phyloP scores from a whole-genome alignment of 2,329 filamentous ascomycete species.

The Aspergillus vadensis region DNA sequence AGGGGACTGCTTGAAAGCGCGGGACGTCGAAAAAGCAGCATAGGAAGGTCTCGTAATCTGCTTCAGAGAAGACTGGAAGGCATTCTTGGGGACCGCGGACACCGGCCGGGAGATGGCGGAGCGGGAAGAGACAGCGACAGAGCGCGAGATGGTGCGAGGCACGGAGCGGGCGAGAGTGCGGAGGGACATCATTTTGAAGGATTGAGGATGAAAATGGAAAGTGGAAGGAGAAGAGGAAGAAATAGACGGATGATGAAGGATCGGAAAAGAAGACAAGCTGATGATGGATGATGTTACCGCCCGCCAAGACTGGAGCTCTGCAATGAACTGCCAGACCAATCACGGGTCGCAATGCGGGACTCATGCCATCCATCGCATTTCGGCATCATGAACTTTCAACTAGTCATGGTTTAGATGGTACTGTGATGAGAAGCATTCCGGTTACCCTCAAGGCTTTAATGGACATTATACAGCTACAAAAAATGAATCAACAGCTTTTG shows the following conservation, averaged over 20 bases:
- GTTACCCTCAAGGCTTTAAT: neutral
- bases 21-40: constrained; percentile 52
- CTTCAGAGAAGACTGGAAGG: constrained; percentile 53
- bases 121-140: constrained; percentile 53
- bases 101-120: constrained; percentile 52
- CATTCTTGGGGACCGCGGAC: constrained; percentile 52
- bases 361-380: neutral
- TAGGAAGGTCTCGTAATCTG: constrained; percentile 45
- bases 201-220: constrained; percentile 21
- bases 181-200: constrained; percentile 65
- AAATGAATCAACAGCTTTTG: neutral
- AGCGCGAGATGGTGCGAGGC: constrained; percentile 64
- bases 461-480: neutral
- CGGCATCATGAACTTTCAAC: neutral
- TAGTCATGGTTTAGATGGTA: neutral
- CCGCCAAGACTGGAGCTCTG: constrained; percentile 27
- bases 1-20: constrained; percentile 44
- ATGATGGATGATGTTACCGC: constrained; percentile 37
- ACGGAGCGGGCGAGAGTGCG: constrained; percentile 66
- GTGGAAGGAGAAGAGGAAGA: constrained; percentile 13
- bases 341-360: neutral
- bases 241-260: constrained; percentile 18
- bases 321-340: neutral
- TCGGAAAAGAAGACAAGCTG: constrained; percentile 21
- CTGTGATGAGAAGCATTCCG: too few species aligned